Evolutionary conservation across 148 eudicot genomes (phyloP), one percentile per base, ranked within the genome.

Genomic region (Chenopodium album): DNA sequence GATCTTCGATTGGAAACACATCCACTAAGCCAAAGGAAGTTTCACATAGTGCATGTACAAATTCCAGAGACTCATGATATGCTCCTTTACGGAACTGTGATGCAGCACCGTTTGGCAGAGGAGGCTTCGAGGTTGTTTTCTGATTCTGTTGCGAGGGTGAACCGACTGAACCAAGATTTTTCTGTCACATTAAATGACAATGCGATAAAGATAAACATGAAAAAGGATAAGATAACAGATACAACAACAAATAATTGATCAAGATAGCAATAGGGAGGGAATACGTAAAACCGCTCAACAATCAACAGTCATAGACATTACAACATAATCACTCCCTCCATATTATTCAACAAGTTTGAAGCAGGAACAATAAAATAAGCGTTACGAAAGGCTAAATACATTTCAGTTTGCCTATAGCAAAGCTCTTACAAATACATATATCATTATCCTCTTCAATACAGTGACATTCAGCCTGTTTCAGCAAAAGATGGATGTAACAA

Each of bases 11-110:
- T 14, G 98, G 99, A 90, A 94, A 96, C 34, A 94, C 92, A 76
- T 96, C 99, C 78, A 96, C 92, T 83, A 96, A 91, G 82, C 97
- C 99, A 82, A 92, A 96, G 54, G 99, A 96, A 48, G 97, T 96
- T 68, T 96, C 99, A 91, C 99, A 94, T 31, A 96, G 86, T 41
- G 95, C 90, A 34, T 90, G 94, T 76, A 96, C 99, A 86, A 94
- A 96, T 86, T 96, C 99, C 76, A 96, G 87, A 31, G 99, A 96
- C 85, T 91, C 94, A 23, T 96, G 98, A 85, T 96, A 96, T 71
- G 97, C 91, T 81, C 98, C 99, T 85, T 94, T 96, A 67, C 99
- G 94, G 73, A 91, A 92, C 85, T 91, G 93, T 65, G 98, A 85
- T 63, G 86, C 88, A 78, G 87, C 89, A 83, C 84, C 88, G 76